These are phyloP conservation scores for Colletotrichum lini DNA, from an alignment of 2,329 filamentous ascomycete species.

Conservation along the genomic window DNA sequence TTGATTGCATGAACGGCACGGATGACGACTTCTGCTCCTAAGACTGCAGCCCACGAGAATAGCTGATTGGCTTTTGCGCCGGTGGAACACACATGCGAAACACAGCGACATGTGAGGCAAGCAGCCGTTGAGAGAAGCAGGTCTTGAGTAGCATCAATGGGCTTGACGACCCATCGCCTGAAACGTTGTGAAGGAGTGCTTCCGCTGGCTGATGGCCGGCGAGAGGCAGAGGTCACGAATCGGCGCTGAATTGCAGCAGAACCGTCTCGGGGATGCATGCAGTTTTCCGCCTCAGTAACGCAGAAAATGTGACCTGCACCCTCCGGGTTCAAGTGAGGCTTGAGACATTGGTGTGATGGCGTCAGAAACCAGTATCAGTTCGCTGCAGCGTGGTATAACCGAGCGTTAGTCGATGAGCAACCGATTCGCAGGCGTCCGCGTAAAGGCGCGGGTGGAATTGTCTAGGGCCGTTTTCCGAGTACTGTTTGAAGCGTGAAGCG, in stretches of 20 bases:
- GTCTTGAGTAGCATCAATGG: background rate
- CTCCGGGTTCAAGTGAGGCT: conserved; percentile 29
- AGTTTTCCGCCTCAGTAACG: conserved; percentile 9
- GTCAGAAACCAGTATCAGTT: conserved; percentile 37
- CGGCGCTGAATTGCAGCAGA: conserved; percentile 28
- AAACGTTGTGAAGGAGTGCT: background rate
- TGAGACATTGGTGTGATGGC: conserved; percentile 38
- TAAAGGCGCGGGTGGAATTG: conserved; percentile 15
- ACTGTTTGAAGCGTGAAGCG: conserved; percentile 23
- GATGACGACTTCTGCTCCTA: conserved; percentile 26
- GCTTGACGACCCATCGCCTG: conserved; percentile 6
- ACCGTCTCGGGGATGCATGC: conserved; percentile 28
- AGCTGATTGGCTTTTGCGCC: conserved; percentile 4
- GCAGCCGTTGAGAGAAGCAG: conserved; percentile 16
- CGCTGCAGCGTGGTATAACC: conserved; percentile 11
- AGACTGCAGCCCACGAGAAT: background rate
- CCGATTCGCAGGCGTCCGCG: background rate
- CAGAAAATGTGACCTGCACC: conserved; percentile 21
- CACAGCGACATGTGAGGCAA: conserved; percentile 25
- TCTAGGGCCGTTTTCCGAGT: conserved; percentile 9
- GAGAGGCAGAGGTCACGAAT: conserved; percentile 6
- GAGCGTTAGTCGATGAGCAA: conserved; percentile 29
- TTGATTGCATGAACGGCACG: conserved; percentile 29
- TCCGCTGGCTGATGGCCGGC: background rate
- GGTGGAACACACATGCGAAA: conserved; percentile 27